Base-by-base conservation (phyloP, 2,329 filamentous ascomycete species). In the Lecanicillium sp. region DNA sequence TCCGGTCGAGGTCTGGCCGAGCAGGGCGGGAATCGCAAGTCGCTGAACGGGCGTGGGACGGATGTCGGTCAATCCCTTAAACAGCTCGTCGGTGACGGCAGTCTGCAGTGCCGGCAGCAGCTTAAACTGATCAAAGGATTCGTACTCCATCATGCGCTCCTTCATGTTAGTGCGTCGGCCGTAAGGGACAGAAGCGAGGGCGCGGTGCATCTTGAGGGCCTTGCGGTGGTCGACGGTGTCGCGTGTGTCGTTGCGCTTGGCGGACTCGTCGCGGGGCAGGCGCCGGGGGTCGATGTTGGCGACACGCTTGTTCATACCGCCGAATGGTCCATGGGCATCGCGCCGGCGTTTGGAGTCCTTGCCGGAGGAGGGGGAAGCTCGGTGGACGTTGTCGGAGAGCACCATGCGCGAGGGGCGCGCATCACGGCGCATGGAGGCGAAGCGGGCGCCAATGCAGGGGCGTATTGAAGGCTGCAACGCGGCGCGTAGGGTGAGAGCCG, bases 161-260 rank as follows among this genome's bases (percentile, higher is more conserved):
- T 78, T 78, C 51, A 78, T 66, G 5, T 60, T 63, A 48, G 67
- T 66, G 47, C 81, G 75, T 56, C 81, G 78, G 30, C 79, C 79
- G 62, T 96, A 96, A 0, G 88, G 80, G 4, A 97, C 74, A 3
- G 83, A 79, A 2, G 87, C 73, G 54, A 97, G 71, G 2, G 86
- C 76, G 44, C 83, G 81, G 63, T 96, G 91, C 91, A 97, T 97
- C 70, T 94, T 95, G 65, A 97, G 73, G 4, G 91, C 90, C 63
- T 94, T 90, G 66, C 62, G 72, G 65, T 67, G 60, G 54, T 67
- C 64, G 38, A 50, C 56, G 32, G 54, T 53, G 43, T 56, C 56
- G 70, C 62, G 68, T 56, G 68, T 59, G 49, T 60, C 53, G 54
- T 33, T 49, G 49, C 45, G 49, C 39, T 47, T 54, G 53, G 56